phyloP scores from a whole-genome alignment of 345 rosid species.

The Linum trigynum region DNA sequence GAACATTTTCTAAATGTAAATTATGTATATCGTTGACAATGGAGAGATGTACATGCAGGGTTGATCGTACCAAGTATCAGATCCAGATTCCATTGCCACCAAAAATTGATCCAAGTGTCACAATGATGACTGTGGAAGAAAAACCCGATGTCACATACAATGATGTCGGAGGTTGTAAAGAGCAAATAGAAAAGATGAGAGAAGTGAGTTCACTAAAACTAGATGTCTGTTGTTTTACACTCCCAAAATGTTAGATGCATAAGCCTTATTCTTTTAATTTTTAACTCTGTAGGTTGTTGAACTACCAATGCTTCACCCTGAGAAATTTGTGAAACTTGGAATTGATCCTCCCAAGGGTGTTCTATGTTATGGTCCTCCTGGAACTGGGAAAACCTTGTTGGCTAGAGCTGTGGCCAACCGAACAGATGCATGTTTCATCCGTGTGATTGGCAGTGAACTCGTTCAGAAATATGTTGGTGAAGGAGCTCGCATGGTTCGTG shows the following conservation, averaged over 20 bases:
- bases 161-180: slow-evolving; percentile 97
- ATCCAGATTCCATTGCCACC: slow-evolving; percentile 98
- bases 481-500: slow-evolving; percentile 98
- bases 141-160: slow-evolving; percentile 96
- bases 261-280: not conserved
- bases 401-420: slow-evolving; percentile 91
- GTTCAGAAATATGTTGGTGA: slow-evolving; percentile 98
- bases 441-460: slow-evolving; percentile 96
- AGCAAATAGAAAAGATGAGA: slow-evolving; percentile 95
- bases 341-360: slow-evolving; percentile 99
- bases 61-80: slow-evolving; percentile 94
- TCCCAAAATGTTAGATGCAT: not conserved
- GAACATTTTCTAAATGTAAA: too few relatives aligned
- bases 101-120: slow-evolving; percentile 96
- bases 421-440: slow-evolving; percentile 96
- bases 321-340: slow-evolving; percentile 96
- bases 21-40: slow-evolving; percentile 9
- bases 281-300: slow-evolving; percentile 63
- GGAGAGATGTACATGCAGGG: slow-evolving; percentile 36
- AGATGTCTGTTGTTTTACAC: slow-evolving; percentile 3
- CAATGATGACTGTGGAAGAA: slow-evolving; percentile 99
- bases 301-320: slow-evolving; percentile 98
- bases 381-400: too few relatives aligned
- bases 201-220: slow-evolving; percentile 41
- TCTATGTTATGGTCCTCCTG: slow-evolving; percentile 50